Conservation (phyloP, 2,329 filamentous ascomycete genomes). For the Colletotrichum brevisporum region DNA sequence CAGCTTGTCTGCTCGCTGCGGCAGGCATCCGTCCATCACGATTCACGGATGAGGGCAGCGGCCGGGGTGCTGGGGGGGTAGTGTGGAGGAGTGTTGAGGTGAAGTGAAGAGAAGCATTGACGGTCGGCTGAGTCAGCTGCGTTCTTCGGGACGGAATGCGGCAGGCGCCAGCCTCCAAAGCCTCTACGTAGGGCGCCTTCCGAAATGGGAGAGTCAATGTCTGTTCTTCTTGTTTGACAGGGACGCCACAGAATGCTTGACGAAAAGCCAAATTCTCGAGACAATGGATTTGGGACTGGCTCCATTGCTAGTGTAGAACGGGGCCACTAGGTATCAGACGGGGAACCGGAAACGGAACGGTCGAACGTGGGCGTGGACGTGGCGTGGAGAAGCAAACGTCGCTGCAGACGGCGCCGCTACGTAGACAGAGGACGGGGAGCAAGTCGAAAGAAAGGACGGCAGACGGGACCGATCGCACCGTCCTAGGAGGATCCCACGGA, state of each 20-base stretch:
- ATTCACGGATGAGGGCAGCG: conserved; percentile 2
- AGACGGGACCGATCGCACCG: conserved; percentile 5
- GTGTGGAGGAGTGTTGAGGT: background rate
- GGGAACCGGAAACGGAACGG: conserved; percentile 13
- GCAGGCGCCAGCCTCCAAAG: no score
- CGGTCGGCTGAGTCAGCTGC: conserved; percentile 24
- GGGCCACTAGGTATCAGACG: background rate
- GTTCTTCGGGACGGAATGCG: no score
- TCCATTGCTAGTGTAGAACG: background rate
- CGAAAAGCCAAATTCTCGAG: conserved; percentile 12
- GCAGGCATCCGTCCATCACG: conserved; percentile 1
- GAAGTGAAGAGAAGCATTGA: conserved; percentile 17
- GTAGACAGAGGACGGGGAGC: background rate
- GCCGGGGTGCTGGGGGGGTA: background rate
- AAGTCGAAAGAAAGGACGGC: background rate
- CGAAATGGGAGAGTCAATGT: conserved; percentile 7
- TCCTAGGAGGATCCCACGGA: conserved; percentile 1
- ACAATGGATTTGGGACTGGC: background rate
- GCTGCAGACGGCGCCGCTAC: background rate
- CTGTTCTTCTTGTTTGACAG: conserved; percentile 17
- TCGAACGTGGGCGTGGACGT: conserved; percentile 21
- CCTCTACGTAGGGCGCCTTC: background rate
- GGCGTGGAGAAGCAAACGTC: background rate
- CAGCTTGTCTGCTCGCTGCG: background rate
- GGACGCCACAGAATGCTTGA: conserved; percentile 21